Evolutionary conservation across 768 basidiomycete genomes (phyloP).

Genomic region (Trametes coccinea): DNA sequence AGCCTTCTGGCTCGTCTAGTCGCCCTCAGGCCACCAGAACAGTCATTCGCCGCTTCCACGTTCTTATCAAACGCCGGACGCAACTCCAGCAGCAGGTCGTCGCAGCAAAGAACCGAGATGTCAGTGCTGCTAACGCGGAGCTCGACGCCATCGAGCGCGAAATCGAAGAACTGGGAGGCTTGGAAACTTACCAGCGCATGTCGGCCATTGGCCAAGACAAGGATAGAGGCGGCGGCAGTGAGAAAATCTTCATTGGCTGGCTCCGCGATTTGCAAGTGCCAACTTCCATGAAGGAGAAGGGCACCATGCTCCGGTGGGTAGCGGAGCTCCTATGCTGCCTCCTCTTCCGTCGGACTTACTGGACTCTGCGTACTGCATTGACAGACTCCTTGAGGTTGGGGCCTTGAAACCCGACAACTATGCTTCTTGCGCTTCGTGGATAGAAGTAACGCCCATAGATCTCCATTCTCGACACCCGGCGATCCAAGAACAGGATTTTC

Average conservation of each 20-base stretch:
- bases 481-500: slow-evolving; percentile 86
- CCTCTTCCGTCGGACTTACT: neutral
- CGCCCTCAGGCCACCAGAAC: slow-evolving; percentile 64
- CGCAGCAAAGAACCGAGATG: neutral
- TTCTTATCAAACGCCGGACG: slow-evolving; percentile 68
- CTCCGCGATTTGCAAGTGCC: slow-evolving; percentile 51
- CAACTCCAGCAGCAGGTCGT: slow-evolving; percentile 47
- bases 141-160: slow-evolving; percentile 57
- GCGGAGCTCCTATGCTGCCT: neutral
- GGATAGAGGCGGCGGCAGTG: slow-evolving; percentile 87
- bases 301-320: slow-evolving; percentile 41
- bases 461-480: slow-evolving; percentile 78
- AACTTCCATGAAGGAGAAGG: slow-evolving; percentile 21
- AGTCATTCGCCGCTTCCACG: slow-evolving; percentile 79
- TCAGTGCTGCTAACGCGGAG: slow-evolving; percentile 27
- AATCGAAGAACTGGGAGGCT: slow-evolving; percentile 71
- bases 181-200: slow-evolving; percentile 81
- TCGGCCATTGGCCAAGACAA: slow-evolving; percentile 77
- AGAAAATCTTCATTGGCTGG: slow-evolving; percentile 78
- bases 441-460: slow-evolving; percentile 76
- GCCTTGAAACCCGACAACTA: slow-evolving; percentile 88
- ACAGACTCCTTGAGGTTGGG: slow-evolving; percentile 84
- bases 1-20: slow-evolving; percentile 40
- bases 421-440: slow-evolving; percentile 63
- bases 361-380: too few species aligned